Evolutionary conservation across 306 rosid genomes (phyloP).

Genomic region (Cucumis sativus): Cucumber_9930_V3 NC_026656.2:18604001-18604500

Average conservation of each 20-base stretch:
- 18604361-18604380: slow-evolving; percentile 17
- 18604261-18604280: slow-evolving; percentile 19
- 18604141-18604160: slow-evolving; percentile 20
- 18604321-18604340: slow-evolving; percentile 38
- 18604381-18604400: slow-evolving; percentile 17
- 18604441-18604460: slow-evolving; percentile 60
- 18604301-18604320: slow-evolving; percentile 30
- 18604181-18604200: slow-evolving; percentile 81
- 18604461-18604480: slow-evolving; percentile 54
- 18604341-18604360: slow-evolving; percentile 25
- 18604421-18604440: slow-evolving; percentile 24
- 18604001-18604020: slow-evolving; percentile 40
- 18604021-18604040: slow-evolving; percentile 74
- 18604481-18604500: slow-evolving; percentile 81
- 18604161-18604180: slow-evolving; percentile 46
- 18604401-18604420: slow-evolving; percentile 17
- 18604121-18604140: slow-evolving; percentile 16
- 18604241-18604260: slow-evolving; percentile 13
- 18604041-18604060: slow-evolving; percentile 90
- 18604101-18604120: slow-evolving; percentile 23
- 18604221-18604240: slow-evolving; percentile 20
- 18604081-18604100: slow-evolving; percentile 35
- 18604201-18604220: slow-evolving; percentile 31
- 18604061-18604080: slow-evolving; percentile 89
- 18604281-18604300: slow-evolving; percentile 17